Evolutionary conservation across 108 stramenopile genomes (phyloP), one percentile per base, ranked within the genome.

Genomic region (Skeletonema potamos): DNA sequence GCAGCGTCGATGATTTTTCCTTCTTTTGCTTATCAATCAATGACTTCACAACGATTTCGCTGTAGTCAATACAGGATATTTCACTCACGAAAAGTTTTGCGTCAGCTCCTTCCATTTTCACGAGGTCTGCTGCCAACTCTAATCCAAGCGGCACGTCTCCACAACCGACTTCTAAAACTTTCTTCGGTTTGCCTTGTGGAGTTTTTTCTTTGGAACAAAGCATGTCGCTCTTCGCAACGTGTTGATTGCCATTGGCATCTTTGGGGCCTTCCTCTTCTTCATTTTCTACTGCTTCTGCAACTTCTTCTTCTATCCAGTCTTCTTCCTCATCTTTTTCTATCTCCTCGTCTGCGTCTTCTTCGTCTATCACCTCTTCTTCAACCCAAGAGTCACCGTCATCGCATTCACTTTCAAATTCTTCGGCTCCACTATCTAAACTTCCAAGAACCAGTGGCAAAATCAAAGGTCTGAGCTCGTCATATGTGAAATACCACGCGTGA

Each of bases 401-500:
- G 8, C 22, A 20, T 22, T 51, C 67, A 26, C 51, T 18, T 62
- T 67, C 68, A 22, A 48, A 3, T 26, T 70, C 67, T 27, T 55
- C 62, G 1, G 24, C 69, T 28, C 27, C 63, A 27, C 39, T 55
- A 12, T 67, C 81, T 12, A 60, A 26, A 22, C 46, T 72, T n/a
- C 90, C 93, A 15, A 91, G 33, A 71, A 94, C 72, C 26, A 94
- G 60, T 0, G 90, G 87, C 28, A 94, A 46, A 4, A 94, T 72
- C 9, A 94, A 46, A 22, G 93, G 93, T 27, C 74, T 30, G 64
- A 94, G 72, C 26, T 94, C 93, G 20, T 87, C 77, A 34, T 89
- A 92, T 8, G 75, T 85, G 67, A 94, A 94, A 66, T 94, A 94
- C 93, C 93, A 94, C 17, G 81, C 76, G 66, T 92, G 89, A 30